Conservation (phyloP, 2,329 filamentous ascomycete genomes). For the Epichloe gansuensis region DNA sequence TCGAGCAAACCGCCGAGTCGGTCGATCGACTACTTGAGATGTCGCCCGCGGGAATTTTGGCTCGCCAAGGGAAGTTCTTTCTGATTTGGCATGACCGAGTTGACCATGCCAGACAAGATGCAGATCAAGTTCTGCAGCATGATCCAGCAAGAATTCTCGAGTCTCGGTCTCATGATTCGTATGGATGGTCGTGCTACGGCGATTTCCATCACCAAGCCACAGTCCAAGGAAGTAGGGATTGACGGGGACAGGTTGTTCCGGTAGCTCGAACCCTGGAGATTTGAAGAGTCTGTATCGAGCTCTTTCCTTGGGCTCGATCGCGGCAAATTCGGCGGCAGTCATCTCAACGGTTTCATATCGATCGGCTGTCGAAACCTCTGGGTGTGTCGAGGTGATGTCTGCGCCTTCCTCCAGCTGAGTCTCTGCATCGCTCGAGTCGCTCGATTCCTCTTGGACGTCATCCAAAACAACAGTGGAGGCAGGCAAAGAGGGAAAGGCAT, state of each 20-base stretch:
- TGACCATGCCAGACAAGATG: neutral
- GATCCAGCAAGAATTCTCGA: neutral
- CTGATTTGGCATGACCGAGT: too few species aligned
- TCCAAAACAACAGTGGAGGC: too few species aligned
- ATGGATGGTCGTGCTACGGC: neutral
- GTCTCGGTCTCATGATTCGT: neutral
- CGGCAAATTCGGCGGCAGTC: conserved; percentile 31
- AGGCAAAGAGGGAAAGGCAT: too few species aligned
- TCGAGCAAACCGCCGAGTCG: neutral
- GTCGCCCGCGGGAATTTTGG: too few species aligned
- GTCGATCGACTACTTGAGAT: neutral
- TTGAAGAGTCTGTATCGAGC: conserved; percentile 22
- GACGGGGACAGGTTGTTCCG: conserved; percentile 8
- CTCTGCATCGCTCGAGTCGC: neutral
- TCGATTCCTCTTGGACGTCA: too few species aligned
- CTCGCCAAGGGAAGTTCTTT: too few species aligned
- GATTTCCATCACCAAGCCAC: neutral
- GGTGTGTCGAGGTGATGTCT: neutral
- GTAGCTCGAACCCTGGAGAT: conserved; percentile 18
- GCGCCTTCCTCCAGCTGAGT: neutral
- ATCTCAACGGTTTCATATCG: conserved; percentile 30
- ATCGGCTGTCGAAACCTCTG: conserved; percentile 7
- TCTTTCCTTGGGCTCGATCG: conserved; percentile 24
- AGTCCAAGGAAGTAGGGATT: neutral
- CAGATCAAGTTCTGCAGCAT: neutral